These are phyloP conservation scores for Puccinellia tenuiflora DNA, from an alignment of 176 grass and related monocot genomes.

Conservation along the genomic window DNA sequence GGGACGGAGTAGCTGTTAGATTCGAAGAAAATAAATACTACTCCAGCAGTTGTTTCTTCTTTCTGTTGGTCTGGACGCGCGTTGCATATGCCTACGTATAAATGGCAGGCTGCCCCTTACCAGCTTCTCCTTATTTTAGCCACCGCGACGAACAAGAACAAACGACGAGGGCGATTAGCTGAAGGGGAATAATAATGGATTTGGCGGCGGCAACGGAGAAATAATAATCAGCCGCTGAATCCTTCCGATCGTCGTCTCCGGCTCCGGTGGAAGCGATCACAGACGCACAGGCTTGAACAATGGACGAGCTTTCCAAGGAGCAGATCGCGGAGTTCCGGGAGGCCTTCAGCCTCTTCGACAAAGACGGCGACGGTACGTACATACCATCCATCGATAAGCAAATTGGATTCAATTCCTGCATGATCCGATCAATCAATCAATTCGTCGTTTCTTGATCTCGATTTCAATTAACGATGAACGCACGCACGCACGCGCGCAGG, in stretches of 20 bases:
- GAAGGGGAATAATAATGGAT: constrained; percentile 9
- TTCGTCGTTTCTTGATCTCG: too few species aligned
- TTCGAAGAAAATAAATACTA: too few species aligned
- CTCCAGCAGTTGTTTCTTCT: too few species aligned
- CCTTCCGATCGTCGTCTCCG: constrained; percentile 7
- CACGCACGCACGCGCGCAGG: too few species aligned
- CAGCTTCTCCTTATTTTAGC: background rate
- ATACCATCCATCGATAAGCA: background rate
- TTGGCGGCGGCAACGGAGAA: background rate
- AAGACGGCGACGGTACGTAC: constrained; percentile 42
- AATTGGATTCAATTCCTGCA: background rate
- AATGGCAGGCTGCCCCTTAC: background rate
- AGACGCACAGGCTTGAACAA: background rate
- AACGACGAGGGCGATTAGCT: background rate
- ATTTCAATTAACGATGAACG: too few species aligned
- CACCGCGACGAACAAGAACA: background rate
- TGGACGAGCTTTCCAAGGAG: constrained; percentile 27
- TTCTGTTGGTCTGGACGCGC: background rate
- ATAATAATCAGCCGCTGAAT: background rate
- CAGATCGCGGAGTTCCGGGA: constrained; percentile 53
- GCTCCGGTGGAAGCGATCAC: background rate
- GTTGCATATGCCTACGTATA: background rate
- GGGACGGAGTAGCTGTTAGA: too few species aligned
- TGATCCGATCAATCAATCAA: background rate
- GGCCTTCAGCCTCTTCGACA: constrained; percentile 61